Conservation (phyloP, 129 eudicot genomes). For the Tagetes erecta region DNA sequence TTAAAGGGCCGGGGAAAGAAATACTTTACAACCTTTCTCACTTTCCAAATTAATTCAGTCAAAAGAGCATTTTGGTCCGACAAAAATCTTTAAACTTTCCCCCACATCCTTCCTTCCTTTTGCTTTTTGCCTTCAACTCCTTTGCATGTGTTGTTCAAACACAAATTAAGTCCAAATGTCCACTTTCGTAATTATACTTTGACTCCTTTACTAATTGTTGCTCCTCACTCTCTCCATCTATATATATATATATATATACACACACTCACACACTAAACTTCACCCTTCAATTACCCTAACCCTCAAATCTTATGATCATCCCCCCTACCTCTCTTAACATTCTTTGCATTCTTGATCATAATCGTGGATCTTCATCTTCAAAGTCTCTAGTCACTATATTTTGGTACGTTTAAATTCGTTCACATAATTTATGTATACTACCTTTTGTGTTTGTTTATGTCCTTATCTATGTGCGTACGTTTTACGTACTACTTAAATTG, state of each 20-base stretch:
- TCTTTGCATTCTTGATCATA: conserved; percentile 17
- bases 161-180: conserved; percentile 41
- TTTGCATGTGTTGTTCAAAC: conserved; percentile 44
- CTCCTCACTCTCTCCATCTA: conserved; percentile 35
- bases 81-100: conserved; percentile 50
- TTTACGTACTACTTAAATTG: not conserved
- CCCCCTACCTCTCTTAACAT: conserved; percentile 15
- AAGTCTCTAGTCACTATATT: conserved; percentile 10
- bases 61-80: conserved; percentile 70
- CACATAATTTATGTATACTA: not conserved
- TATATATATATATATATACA: no score
- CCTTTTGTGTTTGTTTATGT: not conserved
- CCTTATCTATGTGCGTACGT: not conserved
- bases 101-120: conserved; percentile 57
- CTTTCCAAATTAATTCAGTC: conserved; percentile 64
- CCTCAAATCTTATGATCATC: conserved; percentile 37
- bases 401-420: conserved; percentile 28
- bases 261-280: conserved; percentile 5
- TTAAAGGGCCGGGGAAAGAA: not conserved
- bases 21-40: conserved; percentile 43
- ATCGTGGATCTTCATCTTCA: conserved; percentile 27
- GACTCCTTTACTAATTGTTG: conserved; percentile 23
- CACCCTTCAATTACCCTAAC: conserved; percentile 27
- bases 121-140: conserved; percentile 42
- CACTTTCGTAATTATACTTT: conserved; percentile 42